Conservation (phyloP, 140 eudicot genomes). For the Oenanthe javanica region DNA sequence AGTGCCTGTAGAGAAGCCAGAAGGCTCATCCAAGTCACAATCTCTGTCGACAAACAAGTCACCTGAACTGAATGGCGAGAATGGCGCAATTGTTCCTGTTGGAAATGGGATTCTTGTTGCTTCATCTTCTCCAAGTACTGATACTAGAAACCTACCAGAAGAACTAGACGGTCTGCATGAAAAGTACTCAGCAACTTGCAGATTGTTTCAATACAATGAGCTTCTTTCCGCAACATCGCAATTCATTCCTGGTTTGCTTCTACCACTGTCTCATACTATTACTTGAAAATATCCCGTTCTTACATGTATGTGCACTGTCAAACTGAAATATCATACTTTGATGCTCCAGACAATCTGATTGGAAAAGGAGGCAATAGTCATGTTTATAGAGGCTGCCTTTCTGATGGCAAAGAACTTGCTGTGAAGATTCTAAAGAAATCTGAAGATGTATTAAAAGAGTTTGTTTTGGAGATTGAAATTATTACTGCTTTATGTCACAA, state of each 20-base stretch:
- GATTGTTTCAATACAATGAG: conserved; percentile 60
- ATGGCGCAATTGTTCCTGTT: conserved; percentile 52
- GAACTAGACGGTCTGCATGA: conserved; percentile 64
- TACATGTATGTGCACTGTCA: neutral
- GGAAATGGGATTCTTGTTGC: conserved; percentile 26
- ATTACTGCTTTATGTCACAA: conserved; percentile 57
- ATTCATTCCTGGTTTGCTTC: conserved; percentile 57
- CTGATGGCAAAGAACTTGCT: conserved; percentile 64
- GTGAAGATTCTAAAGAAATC: conserved; percentile 59
- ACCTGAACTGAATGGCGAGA: conserved; percentile 42
- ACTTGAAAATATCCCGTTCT: neutral
- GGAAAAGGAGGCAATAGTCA: conserved; percentile 74
- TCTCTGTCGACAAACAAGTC: conserved; percentile 38
- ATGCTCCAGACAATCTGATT: conserved; percentile 46
- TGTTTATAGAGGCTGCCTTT: conserved; percentile 62
- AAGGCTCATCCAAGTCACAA: conserved; percentile 47
- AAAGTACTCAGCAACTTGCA: conserved; percentile 66
- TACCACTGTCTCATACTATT: neutral
- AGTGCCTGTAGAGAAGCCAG: conserved; percentile 58
- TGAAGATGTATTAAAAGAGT: conserved; percentile 45
- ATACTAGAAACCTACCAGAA: conserved; percentile 23
- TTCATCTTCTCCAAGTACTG: conserved; percentile 30
- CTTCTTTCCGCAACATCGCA: conserved; percentile 61
- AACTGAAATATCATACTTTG: neutral
- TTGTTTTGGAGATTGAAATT: conserved; percentile 58